Evolutionary conservation across 2,329 filamentous ascomycete genomes (phyloP).

Genomic region (Fusarium sp.): DNA sequence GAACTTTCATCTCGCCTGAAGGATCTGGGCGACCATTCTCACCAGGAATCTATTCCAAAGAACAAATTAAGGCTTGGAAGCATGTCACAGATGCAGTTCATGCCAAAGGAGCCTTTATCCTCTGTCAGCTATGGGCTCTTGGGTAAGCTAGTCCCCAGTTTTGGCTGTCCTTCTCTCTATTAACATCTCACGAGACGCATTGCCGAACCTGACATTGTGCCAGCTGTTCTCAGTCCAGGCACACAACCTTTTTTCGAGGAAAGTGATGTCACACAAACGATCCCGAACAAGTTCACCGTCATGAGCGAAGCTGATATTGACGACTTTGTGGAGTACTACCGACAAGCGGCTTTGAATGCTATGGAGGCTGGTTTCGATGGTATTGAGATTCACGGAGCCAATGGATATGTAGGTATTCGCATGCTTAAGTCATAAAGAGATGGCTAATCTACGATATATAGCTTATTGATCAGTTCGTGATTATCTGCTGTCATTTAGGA

Average conservation of each 20-base stretch:
- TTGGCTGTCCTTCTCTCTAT: accelerated
- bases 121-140: slow-evolving; percentile 71
- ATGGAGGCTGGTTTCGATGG: slow-evolving; percentile 68
- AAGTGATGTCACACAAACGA: background rate
- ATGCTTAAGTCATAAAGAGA: accelerated
- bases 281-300: slow-evolving; percentile 49
- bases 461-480: slow-evolving; percentile 67
- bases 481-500: background rate
- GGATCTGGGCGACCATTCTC: slow-evolving; percentile 46
- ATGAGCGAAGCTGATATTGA: slow-evolving; percentile 75
- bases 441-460: background rate
- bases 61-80: slow-evolving; percentile 71
- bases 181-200: slow-evolving; percentile 4
- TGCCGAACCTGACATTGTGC: slow-evolving; percentile 28
- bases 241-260: slow-evolving; percentile 11
- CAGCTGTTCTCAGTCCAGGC: slow-evolving; percentile 25
- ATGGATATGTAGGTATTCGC: slow-evolving; percentile 63
- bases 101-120: slow-evolving; percentile 69
- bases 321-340: slow-evolving; percentile 69
- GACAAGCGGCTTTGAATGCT: slow-evolving; percentile 64
- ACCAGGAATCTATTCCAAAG: slow-evolving; percentile 62
- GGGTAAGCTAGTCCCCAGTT: slow-evolving; percentile 59
- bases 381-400: slow-evolving; percentile 71
- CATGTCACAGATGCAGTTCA: slow-evolving; percentile 72
- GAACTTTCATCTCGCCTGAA: slow-evolving; percentile 55